Evolutionary conservation across 2,329 filamentous ascomycete genomes (phyloP).

Genomic region (Ilyonectria robusta): DNA sequence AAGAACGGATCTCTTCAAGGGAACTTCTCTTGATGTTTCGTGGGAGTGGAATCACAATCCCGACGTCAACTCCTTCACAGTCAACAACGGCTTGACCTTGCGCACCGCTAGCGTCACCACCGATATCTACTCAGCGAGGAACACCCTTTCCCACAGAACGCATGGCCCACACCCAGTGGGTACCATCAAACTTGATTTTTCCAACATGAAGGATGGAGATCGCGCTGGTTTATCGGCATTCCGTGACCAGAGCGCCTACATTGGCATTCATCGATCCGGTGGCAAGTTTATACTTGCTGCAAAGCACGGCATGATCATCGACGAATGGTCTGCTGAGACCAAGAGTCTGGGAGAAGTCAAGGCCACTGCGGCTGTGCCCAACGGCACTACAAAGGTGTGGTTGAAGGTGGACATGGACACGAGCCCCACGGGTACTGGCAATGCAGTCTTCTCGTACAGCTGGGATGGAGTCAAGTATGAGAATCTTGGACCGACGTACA

Average conservation of each 20-base stretch:
- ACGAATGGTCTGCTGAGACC: conserved; percentile 47
- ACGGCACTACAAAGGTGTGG: conserved; percentile 41
- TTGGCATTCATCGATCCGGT: neutral
- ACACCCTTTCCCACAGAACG: conserved; percentile 1
- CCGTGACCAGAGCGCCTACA: neutral
- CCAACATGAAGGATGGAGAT: neutral
- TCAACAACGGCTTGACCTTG: neutral
- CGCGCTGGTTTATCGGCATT: neutral
- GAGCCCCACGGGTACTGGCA: conserved; percentile 38
- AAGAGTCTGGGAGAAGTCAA: conserved; percentile 36
- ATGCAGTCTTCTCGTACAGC: conserved; percentile 39
- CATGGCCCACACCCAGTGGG: neutral
- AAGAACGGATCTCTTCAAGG: neutral
- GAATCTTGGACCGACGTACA: conserved; percentile 51
- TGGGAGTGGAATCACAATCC: conserved; percentile 19
- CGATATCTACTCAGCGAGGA: neutral
- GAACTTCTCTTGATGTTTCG: neutral
- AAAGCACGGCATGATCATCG: conserved; percentile 56
- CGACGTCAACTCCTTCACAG: neutral
- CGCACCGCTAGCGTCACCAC: neutral
- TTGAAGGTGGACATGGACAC: conserved; percentile 44
- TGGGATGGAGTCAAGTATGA: conserved; percentile 37
- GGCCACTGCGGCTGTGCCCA: conserved; percentile 39
- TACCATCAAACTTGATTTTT: neutral
- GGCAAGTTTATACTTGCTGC: conserved; percentile 49